Evolutionary conservation across 2,329 filamentous ascomycete genomes (phyloP).

Genomic region (Clarireedia monteithiana): DNA sequence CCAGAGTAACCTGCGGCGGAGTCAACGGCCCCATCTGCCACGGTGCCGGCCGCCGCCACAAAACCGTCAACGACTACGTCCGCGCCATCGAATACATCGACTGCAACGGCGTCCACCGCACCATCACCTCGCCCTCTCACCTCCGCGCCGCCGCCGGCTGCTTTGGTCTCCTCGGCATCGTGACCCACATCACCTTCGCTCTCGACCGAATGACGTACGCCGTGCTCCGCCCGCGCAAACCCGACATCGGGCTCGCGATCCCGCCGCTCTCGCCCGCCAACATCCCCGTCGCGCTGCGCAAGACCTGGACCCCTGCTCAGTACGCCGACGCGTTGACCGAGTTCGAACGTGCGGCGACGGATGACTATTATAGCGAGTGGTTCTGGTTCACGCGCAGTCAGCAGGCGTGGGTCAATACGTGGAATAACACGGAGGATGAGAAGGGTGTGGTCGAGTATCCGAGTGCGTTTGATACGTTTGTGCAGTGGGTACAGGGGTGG

Average conservation of each 20-base stretch:
- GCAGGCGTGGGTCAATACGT: constrained; percentile 39
- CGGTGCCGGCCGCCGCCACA: constrained; percentile 36
- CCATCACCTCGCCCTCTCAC: constrained; percentile 32
- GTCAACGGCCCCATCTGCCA: constrained; percentile 40
- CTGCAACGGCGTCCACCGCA: constrained; percentile 35
- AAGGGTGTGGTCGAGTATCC: constrained; percentile 33
- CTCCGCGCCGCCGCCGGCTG: constrained; percentile 37
- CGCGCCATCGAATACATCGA: constrained; percentile 41
- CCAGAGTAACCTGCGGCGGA: constrained; percentile 37
- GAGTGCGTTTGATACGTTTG: constrained; percentile 15
- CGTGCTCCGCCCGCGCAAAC: constrained; percentile 36
- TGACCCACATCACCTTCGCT: constrained; percentile 42
- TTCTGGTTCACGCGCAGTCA: constrained; percentile 43
- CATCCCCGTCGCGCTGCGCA: constrained; percentile 33
- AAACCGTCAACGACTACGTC: constrained; percentile 39
- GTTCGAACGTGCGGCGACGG: constrained; percentile 33
- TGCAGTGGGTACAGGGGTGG: constrained; percentile 32
- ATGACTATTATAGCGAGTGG: constrained; percentile 41
- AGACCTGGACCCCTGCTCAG: constrained; percentile 28
- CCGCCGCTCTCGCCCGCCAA: constrained; percentile 34
- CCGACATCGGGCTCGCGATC: constrained; percentile 35
- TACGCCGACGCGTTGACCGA: constrained; percentile 29
- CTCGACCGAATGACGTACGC: constrained; percentile 41
- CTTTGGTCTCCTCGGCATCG: constrained; percentile 40
- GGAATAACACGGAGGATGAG: constrained; percentile 33